These are phyloP conservation scores for Phytophthora meadii DNA, from an alignment of 352 stramenopile genomes.

Conservation along the genomic window DNA sequence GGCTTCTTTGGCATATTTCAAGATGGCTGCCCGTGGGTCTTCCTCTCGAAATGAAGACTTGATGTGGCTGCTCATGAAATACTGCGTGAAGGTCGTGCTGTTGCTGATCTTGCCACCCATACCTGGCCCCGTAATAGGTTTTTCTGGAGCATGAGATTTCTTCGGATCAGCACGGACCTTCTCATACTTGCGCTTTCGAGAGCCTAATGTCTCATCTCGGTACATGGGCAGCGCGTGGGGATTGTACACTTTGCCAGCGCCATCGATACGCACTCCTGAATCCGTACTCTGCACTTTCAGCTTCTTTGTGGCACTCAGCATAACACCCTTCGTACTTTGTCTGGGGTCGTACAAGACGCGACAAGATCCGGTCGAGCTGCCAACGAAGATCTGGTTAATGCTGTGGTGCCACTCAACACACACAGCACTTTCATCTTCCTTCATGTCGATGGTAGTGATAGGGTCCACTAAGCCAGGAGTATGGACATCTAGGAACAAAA, in stretches of 20 bases:
- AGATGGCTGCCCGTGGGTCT: conserved; percentile 85
- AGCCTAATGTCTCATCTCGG: conserved; percentile 60
- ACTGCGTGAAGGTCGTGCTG: conserved; percentile 87
- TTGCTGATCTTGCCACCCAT: conserved; percentile 84
- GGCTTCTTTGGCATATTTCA: conserved; percentile 86
- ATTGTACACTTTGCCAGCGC: conserved; percentile 76
- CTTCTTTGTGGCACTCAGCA: conserved; percentile 86
- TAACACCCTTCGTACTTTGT: conserved; percentile 80
- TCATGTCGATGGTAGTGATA: conserved; percentile 73
- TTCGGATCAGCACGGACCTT: conserved; percentile 76
- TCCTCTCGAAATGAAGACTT: conserved; percentile 87
- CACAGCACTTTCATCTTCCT: conserved; percentile 81
- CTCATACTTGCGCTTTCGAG: conserved; percentile 76
- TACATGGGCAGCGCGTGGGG: conserved; percentile 86
- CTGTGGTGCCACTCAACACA: conserved; percentile 86
- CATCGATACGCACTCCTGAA: conserved; percentile 75
- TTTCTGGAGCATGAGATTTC: conserved; percentile 77
- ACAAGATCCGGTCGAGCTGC: conserved; percentile 64
- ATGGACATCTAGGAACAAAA: conserved; percentile 84
- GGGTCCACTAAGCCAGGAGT: conserved; percentile 57
- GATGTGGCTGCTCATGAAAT: conserved; percentile 90
- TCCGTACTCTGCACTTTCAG: conserved; percentile 62
- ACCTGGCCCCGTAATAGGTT: conserved; percentile 74
- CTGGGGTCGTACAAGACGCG: conserved; percentile 76
- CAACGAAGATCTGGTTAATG: conserved; percentile 87